Evolutionary conservation across 2,329 filamentous ascomycete species (phyloP).

Genomic region (Claviceps sp.): DNA sequence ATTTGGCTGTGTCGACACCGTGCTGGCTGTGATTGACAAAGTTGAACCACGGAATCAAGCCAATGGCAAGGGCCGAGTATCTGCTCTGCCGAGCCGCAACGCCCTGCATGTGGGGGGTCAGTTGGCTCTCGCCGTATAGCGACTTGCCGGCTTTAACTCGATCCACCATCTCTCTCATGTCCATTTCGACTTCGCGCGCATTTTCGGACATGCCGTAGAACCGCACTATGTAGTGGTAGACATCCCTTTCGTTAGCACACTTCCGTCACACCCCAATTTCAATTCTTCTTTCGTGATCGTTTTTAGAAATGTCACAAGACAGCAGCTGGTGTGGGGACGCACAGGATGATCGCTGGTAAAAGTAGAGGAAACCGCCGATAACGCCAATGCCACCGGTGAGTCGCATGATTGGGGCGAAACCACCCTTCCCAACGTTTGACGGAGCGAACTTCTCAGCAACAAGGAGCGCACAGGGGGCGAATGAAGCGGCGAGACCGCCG

Average conservation of each 20-base stretch:
- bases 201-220: slow-evolving; percentile 97
- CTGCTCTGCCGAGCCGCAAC: slow-evolving; percentile 85
- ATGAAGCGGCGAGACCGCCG: slow-evolving; percentile 54
- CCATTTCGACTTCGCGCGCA: slow-evolving; percentile 79
- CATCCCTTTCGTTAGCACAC: neutral
- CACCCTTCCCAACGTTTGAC: slow-evolving; percentile 69
- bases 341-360: slow-evolving; percentile 77
- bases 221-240: slow-evolving; percentile 46
- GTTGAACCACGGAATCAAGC: slow-evolving; percentile 92
- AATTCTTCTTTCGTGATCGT: neutral
- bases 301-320: too few species aligned
- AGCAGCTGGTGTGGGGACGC: slow-evolving; percentile 24
- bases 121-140: slow-evolving; percentile 66
- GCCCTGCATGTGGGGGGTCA: slow-evolving; percentile 86
- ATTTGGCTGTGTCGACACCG: slow-evolving; percentile 95
- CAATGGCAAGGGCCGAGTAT: slow-evolving; percentile 73
- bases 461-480: slow-evolving; percentile 61
- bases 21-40: slow-evolving; percentile 95
- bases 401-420: slow-evolving; percentile 73
- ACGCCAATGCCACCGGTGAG: slow-evolving; percentile 60
- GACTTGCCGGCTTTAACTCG: slow-evolving; percentile 89
- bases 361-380: slow-evolving; percentile 67
- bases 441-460: slow-evolving; percentile 76
- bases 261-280: neutral
- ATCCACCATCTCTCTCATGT: slow-evolving; percentile 96